Evolutionary conservation across 495 filamentous ascomycete genomes (phyloP), one percentile per base, ranked within the genome.

Genomic region (Apiosordaria backusii): DNA sequence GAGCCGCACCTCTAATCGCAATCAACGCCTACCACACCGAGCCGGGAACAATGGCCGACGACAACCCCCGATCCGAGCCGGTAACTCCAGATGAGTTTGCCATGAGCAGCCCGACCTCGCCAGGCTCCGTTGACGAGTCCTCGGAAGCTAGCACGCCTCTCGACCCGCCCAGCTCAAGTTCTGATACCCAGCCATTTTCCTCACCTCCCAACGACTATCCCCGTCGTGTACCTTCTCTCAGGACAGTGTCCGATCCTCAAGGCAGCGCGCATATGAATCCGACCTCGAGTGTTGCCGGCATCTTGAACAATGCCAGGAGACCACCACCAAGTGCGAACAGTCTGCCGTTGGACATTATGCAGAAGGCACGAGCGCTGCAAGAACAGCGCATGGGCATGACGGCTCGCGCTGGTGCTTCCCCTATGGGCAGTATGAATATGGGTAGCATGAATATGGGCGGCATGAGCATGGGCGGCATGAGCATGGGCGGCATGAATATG

Each of bases 271-370:
- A 79, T 54, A 90, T 95, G 83, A 89, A 83, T 62, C 77, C 89
- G 2, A 90, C 89, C 21, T 94, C 93, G 21, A 92, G 88, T 60
- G 91, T 90, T 62, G 76, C 96, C 27, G 93, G 90, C n/a, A 85
- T 88, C 50, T 74, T 97, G 69, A 93, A 90, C 73, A 92, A 89
- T 60, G 76, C 71, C 1, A 68, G 77, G 52, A 59, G 75, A 50
- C 77, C 76, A 1, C 65, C 71, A 35, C 71, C 72, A 23, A 80
- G 80, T 55, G 76, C 76, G 5, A 83, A 83, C 61, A 82, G 83
- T 27, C 78, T 95, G 22, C 89, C 91, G 52, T 87, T 89, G 75
- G 92, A 96, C 67, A 86, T 97, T 66, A 86, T 90, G 79, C 90
- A 88, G 45, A 93, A 89, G 70, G 89, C 94, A 82, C 87, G 86